Evolutionary conservation across 1,284 basidiomycete species (phyloP), one percentile per base, ranked within the genome.

Genomic region (Ustilago shanxiensis): DNA sequence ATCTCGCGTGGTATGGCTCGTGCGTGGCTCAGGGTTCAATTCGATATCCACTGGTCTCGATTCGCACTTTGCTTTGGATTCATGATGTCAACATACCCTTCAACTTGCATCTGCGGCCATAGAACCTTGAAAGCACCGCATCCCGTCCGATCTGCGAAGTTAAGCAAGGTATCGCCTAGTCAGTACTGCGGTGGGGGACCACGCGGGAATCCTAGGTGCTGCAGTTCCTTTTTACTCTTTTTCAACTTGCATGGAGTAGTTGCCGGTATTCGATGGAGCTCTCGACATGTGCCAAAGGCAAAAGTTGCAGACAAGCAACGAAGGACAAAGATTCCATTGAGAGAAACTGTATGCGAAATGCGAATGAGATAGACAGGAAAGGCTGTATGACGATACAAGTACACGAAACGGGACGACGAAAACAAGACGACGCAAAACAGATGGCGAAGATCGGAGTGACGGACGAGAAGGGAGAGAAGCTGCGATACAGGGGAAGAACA

Each of bases 171-270:
- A 90, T 90, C 89, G 90, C 90, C 89, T 87, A 91, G 91, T 91
- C 90, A 92, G 91, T 92, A 92, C 91, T 91, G 91, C 88, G 90
- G 91, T 91, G 91, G 91, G 91, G 91, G 91, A 91, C 91, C 91
- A 91, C 90, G 89, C 88, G 90, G 90, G 91, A 91, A 91, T 91
- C 91, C 90, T 91, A 88, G 90, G 90, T 91, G 91, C 90, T 90
- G 90, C 91, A 90, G 90, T 91, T 91, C 89, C n/a, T 89, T 76
- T 60, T 63, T 63, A 6, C 20, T 47, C 37, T 60, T 24, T 26
- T 47, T 65, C 7, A 7, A 44, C n/a, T 11, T 22, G 4, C 20
- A n/a, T 44, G 1, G 16, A 44, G n/a, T 7, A 16, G 1, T 2
- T 16, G 14, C 13, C 37, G 41, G 3, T 14, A 7, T 44, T 11